These are phyloP conservation scores for Infundibulicybe gibba DNA, from an alignment of 768 basidiomycete genomes.

Conservation along the genomic window DNA sequence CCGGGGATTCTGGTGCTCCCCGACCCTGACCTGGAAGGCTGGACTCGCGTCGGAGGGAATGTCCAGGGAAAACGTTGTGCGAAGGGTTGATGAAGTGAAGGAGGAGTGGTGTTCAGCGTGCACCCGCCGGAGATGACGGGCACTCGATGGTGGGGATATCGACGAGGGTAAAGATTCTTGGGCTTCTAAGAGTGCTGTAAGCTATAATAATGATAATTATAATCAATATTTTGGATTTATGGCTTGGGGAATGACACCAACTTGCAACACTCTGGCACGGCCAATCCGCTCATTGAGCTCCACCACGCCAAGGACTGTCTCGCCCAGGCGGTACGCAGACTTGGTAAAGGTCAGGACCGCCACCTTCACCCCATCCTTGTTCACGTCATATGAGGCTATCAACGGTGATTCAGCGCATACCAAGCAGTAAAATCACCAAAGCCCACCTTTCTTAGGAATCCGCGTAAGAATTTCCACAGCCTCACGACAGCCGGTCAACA, in stretches of 20 bases:
- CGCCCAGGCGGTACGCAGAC: conserved; percentile 86
- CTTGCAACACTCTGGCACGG: conserved; percentile 78
- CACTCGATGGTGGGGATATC: conserved; percentile 42
- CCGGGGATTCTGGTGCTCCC: conserved; percentile 19
- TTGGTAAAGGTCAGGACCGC: conserved; percentile 92
- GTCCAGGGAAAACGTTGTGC: conserved; percentile 85
- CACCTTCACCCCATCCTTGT: conserved; percentile 87
- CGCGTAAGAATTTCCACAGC: conserved; percentile 90
- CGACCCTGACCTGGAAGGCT: conserved; percentile 68
- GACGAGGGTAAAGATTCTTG: conserved; percentile 78
- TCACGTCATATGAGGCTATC: conserved; percentile 90
- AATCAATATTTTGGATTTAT: no score
- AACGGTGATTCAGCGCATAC: conserved; percentile 1
- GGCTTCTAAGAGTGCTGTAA: conserved; percentile 86
- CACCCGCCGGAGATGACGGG: conserved; percentile 60
- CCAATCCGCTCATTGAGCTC: conserved; percentile 76
- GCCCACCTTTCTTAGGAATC: conserved; percentile 82
- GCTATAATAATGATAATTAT: conserved; percentile 40
- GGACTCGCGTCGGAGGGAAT: conserved; percentile 93
- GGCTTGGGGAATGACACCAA: conserved; percentile 31
- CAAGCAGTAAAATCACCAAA: not conserved
- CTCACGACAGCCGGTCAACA: conserved; percentile 63
- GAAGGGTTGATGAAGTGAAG: conserved; percentile 65
- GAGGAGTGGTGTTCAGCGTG: conserved; percentile 87
- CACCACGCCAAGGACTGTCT: conserved; percentile 87